Conservation (phyloP, 441 rosid species). For the Populus hybrid region DNA sequence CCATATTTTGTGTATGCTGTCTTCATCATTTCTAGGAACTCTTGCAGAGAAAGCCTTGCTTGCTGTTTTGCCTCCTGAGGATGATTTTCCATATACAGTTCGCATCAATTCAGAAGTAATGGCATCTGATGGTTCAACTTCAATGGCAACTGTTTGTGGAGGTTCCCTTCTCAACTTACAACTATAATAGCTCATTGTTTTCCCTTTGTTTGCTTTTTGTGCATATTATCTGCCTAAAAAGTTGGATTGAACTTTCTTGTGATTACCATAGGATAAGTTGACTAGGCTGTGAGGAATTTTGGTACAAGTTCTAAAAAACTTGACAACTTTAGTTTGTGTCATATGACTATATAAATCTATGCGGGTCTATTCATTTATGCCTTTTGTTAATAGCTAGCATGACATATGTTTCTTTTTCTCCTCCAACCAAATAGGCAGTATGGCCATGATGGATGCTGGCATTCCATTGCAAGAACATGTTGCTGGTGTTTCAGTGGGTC, state of each 20-base stretch:
- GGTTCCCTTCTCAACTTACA: slow-evolving; percentile 40
- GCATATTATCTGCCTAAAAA: background rate
- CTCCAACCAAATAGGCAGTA: slow-evolving; percentile 60
- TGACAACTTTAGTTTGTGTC: slow-evolving; percentile 5
- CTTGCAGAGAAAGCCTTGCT: slow-evolving; percentile 97
- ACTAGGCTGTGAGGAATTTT: slow-evolving; percentile 1
- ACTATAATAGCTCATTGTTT: background rate
- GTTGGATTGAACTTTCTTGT: background rate
- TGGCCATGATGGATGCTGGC: slow-evolving; percentile 99
- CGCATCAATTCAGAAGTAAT: slow-evolving; percentile 95
- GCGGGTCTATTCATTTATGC: background rate
- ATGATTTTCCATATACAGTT: slow-evolving; percentile 68
- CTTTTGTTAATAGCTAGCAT: slow-evolving; percentile 18
- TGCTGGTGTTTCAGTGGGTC: slow-evolving; percentile 98
- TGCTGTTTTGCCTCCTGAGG: slow-evolving; percentile 92
- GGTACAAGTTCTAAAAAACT: background rate
- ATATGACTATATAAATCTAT: background rate
- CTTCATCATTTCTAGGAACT: slow-evolving; percentile 55
- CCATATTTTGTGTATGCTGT: slow-evolving; percentile 11
- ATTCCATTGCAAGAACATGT: slow-evolving; percentile 83
- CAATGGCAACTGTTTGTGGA: slow-evolving; percentile 99
- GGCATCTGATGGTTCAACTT: slow-evolving; percentile 99
- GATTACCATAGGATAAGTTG: background rate
- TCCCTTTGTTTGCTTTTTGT: slow-evolving; percentile 1
- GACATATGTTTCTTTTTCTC: slow-evolving; percentile 15